Evolutionary conservation across 108 stramenopile species (phyloP).

Genomic region (Heterococcus sp.): DNA sequence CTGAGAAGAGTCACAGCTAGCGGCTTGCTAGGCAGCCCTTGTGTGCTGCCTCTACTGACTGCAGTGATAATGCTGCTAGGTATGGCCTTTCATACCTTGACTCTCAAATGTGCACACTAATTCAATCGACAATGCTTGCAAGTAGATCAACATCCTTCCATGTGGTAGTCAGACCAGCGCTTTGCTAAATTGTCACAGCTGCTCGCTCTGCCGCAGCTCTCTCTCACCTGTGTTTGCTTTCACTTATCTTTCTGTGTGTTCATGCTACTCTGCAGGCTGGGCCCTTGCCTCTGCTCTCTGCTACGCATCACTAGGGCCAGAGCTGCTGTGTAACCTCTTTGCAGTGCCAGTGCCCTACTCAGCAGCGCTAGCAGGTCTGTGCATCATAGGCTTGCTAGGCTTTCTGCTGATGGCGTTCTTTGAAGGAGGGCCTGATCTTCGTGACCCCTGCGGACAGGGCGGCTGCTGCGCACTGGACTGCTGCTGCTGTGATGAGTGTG

Average conservation of each 20-base stretch:
- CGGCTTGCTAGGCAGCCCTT: background rate
- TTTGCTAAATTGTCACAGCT: too few species aligned
- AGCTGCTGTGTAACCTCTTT: background rate
- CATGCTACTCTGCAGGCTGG: background rate
- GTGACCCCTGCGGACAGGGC: background rate
- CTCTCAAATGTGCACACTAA: too few species aligned
- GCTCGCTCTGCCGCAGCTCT: too few species aligned
- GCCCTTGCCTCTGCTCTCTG: background rate
- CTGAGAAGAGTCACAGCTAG: background rate
- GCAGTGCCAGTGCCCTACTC: background rate
- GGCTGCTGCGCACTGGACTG: background rate
- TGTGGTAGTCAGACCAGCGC: too few species aligned
- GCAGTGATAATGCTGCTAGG: background rate
- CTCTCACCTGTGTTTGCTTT: too few species aligned
- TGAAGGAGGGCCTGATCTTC: background rate
- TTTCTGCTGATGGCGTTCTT: background rate
- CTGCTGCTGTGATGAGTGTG: too few species aligned
- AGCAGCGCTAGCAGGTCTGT: background rate
- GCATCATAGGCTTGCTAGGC: background rate
- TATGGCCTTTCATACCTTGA: too few species aligned
- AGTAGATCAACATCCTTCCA: too few species aligned
- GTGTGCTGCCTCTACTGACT: background rate
- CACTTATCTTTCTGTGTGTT: too few species aligned
- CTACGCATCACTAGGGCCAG: background rate
- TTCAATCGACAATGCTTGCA: too few species aligned